Conservation (phyloP, 345 rosid genomes). For the Sonneratia caseolaris region DNA sequence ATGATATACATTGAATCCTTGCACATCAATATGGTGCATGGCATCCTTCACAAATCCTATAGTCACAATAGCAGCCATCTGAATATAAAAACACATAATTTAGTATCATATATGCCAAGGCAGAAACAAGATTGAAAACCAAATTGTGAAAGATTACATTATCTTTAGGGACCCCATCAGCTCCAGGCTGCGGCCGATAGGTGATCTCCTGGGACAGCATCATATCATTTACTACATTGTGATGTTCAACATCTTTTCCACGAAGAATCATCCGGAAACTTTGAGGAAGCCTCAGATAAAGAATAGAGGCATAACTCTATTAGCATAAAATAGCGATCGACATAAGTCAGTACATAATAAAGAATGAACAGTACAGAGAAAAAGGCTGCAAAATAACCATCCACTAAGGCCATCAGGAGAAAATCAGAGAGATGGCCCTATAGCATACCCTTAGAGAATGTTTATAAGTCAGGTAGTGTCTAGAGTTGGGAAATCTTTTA, state of each 20-base stretch:
- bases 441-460: conserved; percentile 80
- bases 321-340: neutral
- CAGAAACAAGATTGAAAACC: neutral
- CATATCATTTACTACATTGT: conserved; percentile 96
- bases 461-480: conserved; percentile 71
- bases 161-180: conserved; percentile 44
- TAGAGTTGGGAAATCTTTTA: conserved; percentile 58
- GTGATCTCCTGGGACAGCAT: conserved; percentile 69
- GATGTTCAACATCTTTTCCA: conserved; percentile 88
- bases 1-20: conserved; percentile 92
- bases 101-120: conserved; percentile 8
- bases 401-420: neutral
- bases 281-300: conserved; percentile 82
- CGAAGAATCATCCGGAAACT: conserved; percentile 77
- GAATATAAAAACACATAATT: conserved; percentile 19
- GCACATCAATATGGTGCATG: conserved; percentile 74
- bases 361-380: neutral
- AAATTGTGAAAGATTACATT: conserved; percentile 28
- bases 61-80: conserved; percentile 70
- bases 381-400: neutral
- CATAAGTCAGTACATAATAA: neutral
- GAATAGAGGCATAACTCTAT: conserved; percentile 91
- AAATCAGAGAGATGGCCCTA: neutral
- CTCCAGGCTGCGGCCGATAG: conserved; percentile 61
- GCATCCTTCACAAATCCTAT: conserved; percentile 97